These are phyloP conservation scores for Trypanosoma platydactyli DNA, from an alignment of 208 protist species.

Conservation along the genomic window DNA sequence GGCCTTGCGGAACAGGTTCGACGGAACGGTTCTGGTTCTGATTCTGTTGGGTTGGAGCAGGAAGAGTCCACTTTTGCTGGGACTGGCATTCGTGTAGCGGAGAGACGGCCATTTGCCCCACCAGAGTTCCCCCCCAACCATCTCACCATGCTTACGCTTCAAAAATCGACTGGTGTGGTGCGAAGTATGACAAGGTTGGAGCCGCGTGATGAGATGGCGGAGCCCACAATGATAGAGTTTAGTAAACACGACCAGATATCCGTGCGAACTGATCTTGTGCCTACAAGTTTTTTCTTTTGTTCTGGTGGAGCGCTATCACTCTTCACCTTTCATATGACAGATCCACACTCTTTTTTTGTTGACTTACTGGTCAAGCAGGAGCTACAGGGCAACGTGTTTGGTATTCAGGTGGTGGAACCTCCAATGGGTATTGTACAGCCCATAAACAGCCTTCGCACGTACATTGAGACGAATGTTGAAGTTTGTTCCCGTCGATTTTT, in stretches of 20 bases:
- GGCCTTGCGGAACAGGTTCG: conserved; percentile 42
- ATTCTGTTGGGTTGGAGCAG: not conserved
- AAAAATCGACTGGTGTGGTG: conserved; percentile 68
- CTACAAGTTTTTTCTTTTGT: conserved; percentile 77
- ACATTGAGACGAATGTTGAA: conserved; percentile 77
- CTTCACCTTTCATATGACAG: conserved; percentile 67
- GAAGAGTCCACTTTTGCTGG: not conserved
- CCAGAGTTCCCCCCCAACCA: conserved; percentile 44
- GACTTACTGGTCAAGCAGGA: conserved; percentile 66
- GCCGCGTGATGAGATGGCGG: conserved; percentile 34
- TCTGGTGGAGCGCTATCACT: conserved; percentile 64
- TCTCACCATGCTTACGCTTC: conserved; percentile 74
- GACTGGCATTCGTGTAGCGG: conserved; percentile 24
- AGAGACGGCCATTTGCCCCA: conserved; percentile 33
- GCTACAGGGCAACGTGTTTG: conserved; percentile 79
- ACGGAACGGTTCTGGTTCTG: not conserved
- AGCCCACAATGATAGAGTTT: conserved; percentile 56
- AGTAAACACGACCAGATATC: conserved; percentile 39
- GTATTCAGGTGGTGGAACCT: conserved; percentile 49
- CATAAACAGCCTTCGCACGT: conserved; percentile 60
- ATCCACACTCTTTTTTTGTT: conserved; percentile 70
- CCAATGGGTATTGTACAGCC: conserved; percentile 49
- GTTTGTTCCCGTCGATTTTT: conserved; percentile 75
- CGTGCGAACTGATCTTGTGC: conserved; percentile 74
- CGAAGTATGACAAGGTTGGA: conserved; percentile 63